A percentile compares a stretch with the other conserved stretches of the same genome.
Evolutionary conservation across 2,329 filamentous ascomycete species (phyloP).

Genomic region (Cercospora sojina): DNA sequence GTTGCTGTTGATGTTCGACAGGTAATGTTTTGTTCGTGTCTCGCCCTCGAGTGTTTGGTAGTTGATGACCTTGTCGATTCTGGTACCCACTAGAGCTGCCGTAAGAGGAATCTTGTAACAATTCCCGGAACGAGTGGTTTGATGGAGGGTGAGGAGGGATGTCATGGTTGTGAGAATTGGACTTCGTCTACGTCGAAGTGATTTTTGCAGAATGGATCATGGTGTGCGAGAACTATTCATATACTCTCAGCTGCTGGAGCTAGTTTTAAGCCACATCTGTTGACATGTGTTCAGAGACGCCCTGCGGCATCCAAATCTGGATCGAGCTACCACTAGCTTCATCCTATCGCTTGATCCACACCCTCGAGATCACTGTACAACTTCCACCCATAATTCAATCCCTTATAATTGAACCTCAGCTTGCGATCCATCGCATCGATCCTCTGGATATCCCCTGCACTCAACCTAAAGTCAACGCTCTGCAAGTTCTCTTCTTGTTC

Average conservation of each 20-base stretch:
- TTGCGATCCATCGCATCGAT: slow-evolving; percentile 40
- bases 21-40: slow-evolving; percentile 15
- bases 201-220: not conserved
- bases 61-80: slow-evolving; percentile 11
- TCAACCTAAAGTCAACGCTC: slow-evolving; percentile 27
- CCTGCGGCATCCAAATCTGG: not conserved
- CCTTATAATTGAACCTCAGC: slow-evolving; percentile 27
- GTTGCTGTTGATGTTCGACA: slow-evolving; percentile 18
- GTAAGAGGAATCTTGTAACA: slow-evolving; percentile 23
- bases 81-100: slow-evolving; percentile 12
- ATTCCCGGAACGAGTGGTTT: slow-evolving; percentile 20
- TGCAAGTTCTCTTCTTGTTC: not conserved
- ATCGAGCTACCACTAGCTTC: not conserved
- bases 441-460: slow-evolving; percentile 53
- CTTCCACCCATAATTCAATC: slow-evolving; percentile 27
- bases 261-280: not conserved
- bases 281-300: not conserved
- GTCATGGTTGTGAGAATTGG: not conserved
- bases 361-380: slow-evolving; percentile 34
- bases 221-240: not conserved
- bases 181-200: too few relatives aligned
- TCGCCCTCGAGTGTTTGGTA: slow-evolving; percentile 19
- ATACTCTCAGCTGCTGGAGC: not conserved
- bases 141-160: slow-evolving; percentile 17
- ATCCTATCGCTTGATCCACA: slow-evolving; percentile 8